A percentile compares a stretch with the other conserved stretches of the same genome.
Conservation (phyloP, 1,284 basidiomycete genomes). For the Phylloporus gajari region DNA sequence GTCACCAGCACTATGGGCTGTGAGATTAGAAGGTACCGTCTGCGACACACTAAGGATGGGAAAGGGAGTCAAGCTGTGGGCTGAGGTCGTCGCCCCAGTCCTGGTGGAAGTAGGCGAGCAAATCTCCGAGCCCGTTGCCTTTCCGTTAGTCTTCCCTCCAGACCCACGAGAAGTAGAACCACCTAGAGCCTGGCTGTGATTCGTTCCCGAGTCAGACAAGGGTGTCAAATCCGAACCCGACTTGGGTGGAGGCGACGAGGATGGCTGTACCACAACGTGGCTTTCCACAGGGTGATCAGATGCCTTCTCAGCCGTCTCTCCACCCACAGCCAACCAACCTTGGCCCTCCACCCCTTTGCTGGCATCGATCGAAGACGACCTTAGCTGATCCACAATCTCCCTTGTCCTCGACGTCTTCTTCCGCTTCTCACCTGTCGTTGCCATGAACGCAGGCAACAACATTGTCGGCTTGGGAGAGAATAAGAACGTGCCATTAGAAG, state of each 20-base stretch:
- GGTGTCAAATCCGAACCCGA: constrained; percentile 6
- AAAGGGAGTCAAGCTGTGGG: constrained; percentile 28
- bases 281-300: constrained; percentile 16
- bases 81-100: neutral
- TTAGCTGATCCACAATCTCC: constrained; percentile 42
- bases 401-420: constrained; percentile 42
- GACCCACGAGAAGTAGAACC: neutral
- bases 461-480: constrained; percentile 20
- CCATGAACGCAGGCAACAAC: constrained; percentile 38
- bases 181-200: neutral
- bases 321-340: constrained; percentile 25
- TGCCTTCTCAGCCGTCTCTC: constrained; percentile 19
- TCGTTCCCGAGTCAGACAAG: constrained; percentile 16
- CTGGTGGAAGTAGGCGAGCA: constrained; percentile 5
- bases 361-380: constrained; percentile 37
- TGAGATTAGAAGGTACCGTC: neutral
- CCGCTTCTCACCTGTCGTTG: constrained; percentile 32
- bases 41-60: constrained; percentile 36
- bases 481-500: constrained; percentile 12
- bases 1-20: constrained; percentile 1
- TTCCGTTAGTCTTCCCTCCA: constrained; percentile 6
- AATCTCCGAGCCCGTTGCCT: neutral
- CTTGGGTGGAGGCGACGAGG: constrained; percentile 13
- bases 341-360: constrained; percentile 25
- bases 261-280: constrained; percentile 6